Base-by-base conservation (phyloP, 441 rosid genomes). In the Melastoma candidum region DNA sequence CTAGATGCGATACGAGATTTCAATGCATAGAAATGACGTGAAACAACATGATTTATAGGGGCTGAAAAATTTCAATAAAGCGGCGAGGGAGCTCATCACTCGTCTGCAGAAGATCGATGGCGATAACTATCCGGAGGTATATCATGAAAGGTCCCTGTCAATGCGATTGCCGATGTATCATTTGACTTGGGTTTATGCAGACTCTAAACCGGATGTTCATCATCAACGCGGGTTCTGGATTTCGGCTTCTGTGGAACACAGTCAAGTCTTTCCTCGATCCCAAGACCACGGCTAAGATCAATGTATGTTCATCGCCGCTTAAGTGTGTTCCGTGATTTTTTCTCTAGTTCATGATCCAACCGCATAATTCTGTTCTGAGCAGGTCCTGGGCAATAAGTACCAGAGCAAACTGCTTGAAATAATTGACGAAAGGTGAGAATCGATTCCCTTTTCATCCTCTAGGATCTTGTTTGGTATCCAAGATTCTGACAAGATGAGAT, bases 91-190 rank as follows among this genome's bases (percentile, higher is more conserved):
- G 48, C 66, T 83, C 41, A 77, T 83, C 61, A 61, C 77, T 80
- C 82, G 80, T 68, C 71, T 83, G 68, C 85, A 74, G 74, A 83
- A 72, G 69, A 72, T 83, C 41, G 85, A 77, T 27, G 77, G 90
- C 74, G 74, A 57, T 58, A 79, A 82, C 76, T 82, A 79, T 45
- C 90, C 90, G 11, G 90, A 83, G 83, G 90, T 76, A 56, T 44
- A 46, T 49, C 11, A 4, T 54, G 29, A 10, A 7, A 45, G 12
- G 14, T 12, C 26, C 26, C 17, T 12, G 54, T 11, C 29, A 59
- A 22, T 11, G 48, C 32, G 22, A 27, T 36, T 11, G 2, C 2
- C 29, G 11, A 29, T 54, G 51, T 24, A 51, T 46, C 44, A 46
- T 54, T 64, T 51, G 54, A 2, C 1, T 32, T 32, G 48, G 54